Conservation (phyloP, 2,329 filamentous ascomycete species). For the Penicillium sp. region DNA sequence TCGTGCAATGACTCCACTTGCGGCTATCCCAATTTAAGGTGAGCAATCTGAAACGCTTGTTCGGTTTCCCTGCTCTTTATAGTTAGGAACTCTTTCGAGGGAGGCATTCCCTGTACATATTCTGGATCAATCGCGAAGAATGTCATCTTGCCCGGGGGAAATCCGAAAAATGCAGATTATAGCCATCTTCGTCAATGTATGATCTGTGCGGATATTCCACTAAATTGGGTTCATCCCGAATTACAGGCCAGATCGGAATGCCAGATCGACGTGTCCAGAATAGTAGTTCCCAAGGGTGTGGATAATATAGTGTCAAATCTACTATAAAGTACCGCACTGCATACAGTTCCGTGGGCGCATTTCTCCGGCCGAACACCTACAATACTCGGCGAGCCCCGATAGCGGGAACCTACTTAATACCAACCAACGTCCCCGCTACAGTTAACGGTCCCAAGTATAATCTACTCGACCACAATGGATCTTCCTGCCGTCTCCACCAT, state of each 20-base stretch:
- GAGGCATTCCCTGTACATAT: not conserved
- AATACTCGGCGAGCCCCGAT: not conserved
- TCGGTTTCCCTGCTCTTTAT: slow-evolving; percentile 15
- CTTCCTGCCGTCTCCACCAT: slow-evolving; percentile 63
- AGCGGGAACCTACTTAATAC: not conserved
- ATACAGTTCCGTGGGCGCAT: not conserved
- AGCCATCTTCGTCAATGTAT: not conserved
- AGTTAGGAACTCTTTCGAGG: not conserved
- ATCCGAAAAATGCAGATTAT: not conserved
- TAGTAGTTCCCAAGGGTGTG: too few species aligned
- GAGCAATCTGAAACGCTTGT: slow-evolving; percentile 19
- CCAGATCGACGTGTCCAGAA: not conserved
- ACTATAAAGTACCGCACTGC: too few species aligned
- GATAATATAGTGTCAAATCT: too few species aligned
- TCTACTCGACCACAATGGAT: slow-evolving; percentile 19
- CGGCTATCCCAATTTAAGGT: slow-evolving; percentile 24
- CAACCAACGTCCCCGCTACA: not conserved
- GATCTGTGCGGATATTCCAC: not conserved
- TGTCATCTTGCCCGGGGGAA: not conserved
- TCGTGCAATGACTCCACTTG: slow-evolving; percentile 21
- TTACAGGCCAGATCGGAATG: slow-evolving; percentile 1
- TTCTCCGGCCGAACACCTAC: slow-evolving; percentile 4
- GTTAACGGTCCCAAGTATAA: not conserved
- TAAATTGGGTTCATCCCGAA: not conserved
- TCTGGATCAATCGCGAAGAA: not conserved